These are phyloP conservation scores for Sextonia rubra DNA, from an alignment of 164 flowering plant species.

Conservation along the genomic window DNA sequence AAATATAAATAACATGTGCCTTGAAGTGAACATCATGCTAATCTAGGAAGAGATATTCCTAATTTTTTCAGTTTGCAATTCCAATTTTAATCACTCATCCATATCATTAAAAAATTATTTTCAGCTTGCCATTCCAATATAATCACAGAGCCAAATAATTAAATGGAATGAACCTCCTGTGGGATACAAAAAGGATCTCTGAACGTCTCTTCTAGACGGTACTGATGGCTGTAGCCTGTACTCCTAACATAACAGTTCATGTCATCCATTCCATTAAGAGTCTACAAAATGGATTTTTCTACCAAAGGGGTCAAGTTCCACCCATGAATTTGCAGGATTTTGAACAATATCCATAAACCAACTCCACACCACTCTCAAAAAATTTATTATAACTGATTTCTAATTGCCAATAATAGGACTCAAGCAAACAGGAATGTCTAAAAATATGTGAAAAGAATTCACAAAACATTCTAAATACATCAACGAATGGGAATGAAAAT, in stretches of 20 bases:
- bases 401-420: neutral
- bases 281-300: neutral
- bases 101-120: too few species aligned
- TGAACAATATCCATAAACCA: neutral
- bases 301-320: neutral
- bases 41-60: too few species aligned
- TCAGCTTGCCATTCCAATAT: too few species aligned
- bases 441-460: neutral
- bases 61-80: too few species aligned
- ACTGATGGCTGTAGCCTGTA: neutral
- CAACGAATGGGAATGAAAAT: neutral
- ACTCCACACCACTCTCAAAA: neutral
- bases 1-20: too few species aligned
- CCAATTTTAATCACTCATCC: too few species aligned
- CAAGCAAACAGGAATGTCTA: neutral
- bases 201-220: neutral
- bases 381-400: neutral
- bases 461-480: constrained; percentile 1
- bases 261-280: neutral
- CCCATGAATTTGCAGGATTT: neutral
- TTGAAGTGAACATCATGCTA: too few species aligned
- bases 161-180: too few species aligned
- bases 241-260: neutral
- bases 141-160: too few species aligned
- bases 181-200: too few species aligned